Evolutionary conservation across 345 rosid species (phyloP).

Genomic region (Euphorbia lathyris): DNA sequence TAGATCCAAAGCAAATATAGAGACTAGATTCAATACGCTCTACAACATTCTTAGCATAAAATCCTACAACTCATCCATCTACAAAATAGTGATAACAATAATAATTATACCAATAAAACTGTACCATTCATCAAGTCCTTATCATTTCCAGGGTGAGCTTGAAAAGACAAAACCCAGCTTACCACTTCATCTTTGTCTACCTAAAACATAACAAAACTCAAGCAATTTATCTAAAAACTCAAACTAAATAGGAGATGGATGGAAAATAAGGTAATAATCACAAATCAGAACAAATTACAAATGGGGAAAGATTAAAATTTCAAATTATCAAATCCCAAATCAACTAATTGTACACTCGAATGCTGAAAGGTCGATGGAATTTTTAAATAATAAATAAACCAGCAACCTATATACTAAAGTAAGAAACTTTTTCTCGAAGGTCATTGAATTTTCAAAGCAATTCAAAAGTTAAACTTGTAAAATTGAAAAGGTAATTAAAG

Average conservation of each 20-base stretch:
- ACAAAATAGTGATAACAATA: neutral
- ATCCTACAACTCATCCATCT: neutral
- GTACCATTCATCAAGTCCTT: slow-evolving; percentile 51
- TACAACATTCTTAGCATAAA: slow-evolving; percentile 13
- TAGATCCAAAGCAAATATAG: neutral
- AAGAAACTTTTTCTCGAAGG: neutral
- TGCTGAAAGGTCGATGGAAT: too few species aligned
- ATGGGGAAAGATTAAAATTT: neutral
- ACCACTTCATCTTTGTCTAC: slow-evolving; percentile 62
- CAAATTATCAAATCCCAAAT: slow-evolving; percentile 5
- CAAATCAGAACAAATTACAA: too few species aligned
- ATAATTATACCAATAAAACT: neutral
- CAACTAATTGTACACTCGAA: neutral
- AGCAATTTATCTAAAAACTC: neutral
- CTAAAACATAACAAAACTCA: slow-evolving; percentile 29
- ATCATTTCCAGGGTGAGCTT: slow-evolving; percentile 48
- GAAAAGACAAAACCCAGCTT: slow-evolving; percentile 80
- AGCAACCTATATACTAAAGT: neutral
- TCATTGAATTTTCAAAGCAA: neutral
- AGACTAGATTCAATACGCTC: slow-evolving; percentile 5
- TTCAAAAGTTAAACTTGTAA: neutral
- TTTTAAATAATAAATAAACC: neutral
- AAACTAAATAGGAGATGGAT: neutral
- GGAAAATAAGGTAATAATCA: neutral
- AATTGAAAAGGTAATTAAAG: neutral